A percentile compares a stretch with the other conserved stretches of the same genome.
Evolutionary conservation across 495 filamentous ascomycete species (phyloP).

Genomic region (Penicillium canariense): DNA sequence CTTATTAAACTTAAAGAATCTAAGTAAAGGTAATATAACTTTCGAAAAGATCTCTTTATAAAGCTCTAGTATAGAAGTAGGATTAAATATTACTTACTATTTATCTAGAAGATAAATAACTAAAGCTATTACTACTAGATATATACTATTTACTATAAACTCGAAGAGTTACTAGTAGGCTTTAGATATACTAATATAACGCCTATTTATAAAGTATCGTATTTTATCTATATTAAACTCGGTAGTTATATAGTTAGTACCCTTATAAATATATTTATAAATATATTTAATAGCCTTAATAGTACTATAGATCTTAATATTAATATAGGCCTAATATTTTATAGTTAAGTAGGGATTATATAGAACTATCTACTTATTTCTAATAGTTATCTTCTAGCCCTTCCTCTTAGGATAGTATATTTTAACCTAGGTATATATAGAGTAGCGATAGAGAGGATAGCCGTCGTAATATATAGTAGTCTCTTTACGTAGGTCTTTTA

Average conservation of each 20-base stretch:
- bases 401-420: background rate
- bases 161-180: background rate
- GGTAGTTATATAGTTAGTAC: background rate
- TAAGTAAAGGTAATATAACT: no score
- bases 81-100: background rate
- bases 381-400: background rate
- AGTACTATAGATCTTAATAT: background rate
- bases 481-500: background rate
- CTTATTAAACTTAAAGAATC: background rate
- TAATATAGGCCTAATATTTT: conserved; percentile 3
- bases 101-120: background rate
- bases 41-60: no score
- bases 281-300: conserved; percentile 5
- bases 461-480: background rate
- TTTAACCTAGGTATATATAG: background rate
- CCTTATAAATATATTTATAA: conserved; percentile 7
- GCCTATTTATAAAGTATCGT: background rate
- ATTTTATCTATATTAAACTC: background rate
- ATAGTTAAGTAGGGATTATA: background rate
- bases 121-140: background rate
- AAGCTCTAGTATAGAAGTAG: background rate
- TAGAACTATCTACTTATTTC: background rate
- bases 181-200: background rate
- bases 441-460: background rate
- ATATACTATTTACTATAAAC: background rate